Percentiles rank a stretch among this genome's conserved stretches.
Conservation (phyloP, 768 basidiomycete genomes). For the Mycena alexandri region DNA sequence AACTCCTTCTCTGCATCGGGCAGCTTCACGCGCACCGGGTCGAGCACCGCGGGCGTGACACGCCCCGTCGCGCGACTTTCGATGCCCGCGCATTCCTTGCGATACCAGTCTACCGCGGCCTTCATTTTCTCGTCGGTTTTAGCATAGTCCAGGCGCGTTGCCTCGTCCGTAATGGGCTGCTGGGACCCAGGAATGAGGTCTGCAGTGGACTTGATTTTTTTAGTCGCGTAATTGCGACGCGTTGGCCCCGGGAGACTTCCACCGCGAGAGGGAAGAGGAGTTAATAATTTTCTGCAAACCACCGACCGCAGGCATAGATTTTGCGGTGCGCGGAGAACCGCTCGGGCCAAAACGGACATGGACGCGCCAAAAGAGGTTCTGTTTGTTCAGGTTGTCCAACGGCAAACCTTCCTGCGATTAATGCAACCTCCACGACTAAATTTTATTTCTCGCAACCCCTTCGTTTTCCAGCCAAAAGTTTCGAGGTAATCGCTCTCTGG, state of each 20-base stretch:
- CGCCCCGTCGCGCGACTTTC: constrained; percentile 83
- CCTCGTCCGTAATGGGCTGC: constrained; percentile 66
- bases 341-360: constrained; percentile 23
- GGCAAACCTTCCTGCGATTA: too few species aligned
- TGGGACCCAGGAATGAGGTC: constrained; percentile 77
- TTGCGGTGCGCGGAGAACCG: constrained; percentile 5
- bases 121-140: constrained; percentile 76
- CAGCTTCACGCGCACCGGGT: constrained; percentile 73
- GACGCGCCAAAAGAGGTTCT: too few species aligned
- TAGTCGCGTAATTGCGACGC: constrained; percentile 28
- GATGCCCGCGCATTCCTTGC: constrained; percentile 79
- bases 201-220: constrained; percentile 57
- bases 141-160: constrained; percentile 69
- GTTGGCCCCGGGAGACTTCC: constrained; percentile 3
- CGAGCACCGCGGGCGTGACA: constrained; percentile 78
- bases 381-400: too few species aligned
- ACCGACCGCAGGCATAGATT: constrained; percentile 25
- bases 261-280: constrained; percentile 5
- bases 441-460: too few species aligned
- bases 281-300: not conserved
- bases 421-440: too few species aligned
- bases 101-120: constrained; percentile 76
- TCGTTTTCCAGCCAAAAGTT: too few species aligned
- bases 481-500: too few species aligned
- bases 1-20: constrained; percentile 54